A percentile compares a stretch with the other conserved stretches of the same genome.
These are phyloP conservation scores for Chionographis japonica DNA, from an alignment of 106 monocot species.

Conservation along the genomic window DNA sequence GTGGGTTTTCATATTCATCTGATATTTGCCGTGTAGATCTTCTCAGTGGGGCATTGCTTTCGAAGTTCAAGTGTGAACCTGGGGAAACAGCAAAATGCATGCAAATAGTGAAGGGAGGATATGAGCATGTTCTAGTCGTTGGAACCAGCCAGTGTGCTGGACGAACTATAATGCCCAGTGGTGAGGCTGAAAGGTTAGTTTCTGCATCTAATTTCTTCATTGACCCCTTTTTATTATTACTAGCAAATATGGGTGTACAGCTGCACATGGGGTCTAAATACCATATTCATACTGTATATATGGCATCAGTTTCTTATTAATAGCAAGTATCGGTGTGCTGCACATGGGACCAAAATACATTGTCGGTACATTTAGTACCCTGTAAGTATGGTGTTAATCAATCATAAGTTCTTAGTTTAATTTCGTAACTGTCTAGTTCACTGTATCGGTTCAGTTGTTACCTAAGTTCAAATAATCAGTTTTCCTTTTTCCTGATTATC, in stretches of 20 bases:
- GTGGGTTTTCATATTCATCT: slow-evolving; percentile 48
- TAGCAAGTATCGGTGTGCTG: too few relatives aligned
- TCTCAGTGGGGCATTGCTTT: slow-evolving; percentile 56
- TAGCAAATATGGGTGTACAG: background rate
- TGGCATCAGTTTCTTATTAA: too few relatives aligned
- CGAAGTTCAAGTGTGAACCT: slow-evolving; percentile 53
- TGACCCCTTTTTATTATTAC: background rate
- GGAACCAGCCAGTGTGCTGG: slow-evolving; percentile 73
- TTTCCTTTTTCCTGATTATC: too few relatives aligned
- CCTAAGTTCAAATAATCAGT: too few relatives aligned
- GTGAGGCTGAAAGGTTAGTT: slow-evolving; percentile 87
- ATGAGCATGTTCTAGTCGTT: slow-evolving; percentile 70
- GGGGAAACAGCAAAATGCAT: slow-evolving; percentile 94
- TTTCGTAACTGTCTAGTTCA: too few relatives aligned
- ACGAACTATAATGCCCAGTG: slow-evolving; percentile 70
- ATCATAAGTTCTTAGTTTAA: too few relatives aligned
- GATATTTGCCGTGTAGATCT: slow-evolving; percentile 86
- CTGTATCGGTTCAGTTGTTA: too few relatives aligned
- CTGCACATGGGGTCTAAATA: background rate
- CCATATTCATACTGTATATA: background rate
- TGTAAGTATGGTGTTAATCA: too few relatives aligned
- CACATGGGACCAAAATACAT: too few relatives aligned
- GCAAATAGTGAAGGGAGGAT: slow-evolving; percentile 71
- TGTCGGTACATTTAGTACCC: too few relatives aligned
- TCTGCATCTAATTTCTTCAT: background rate